A percentile compares a stretch with the other conserved stretches of the same genome.
Conservation (phyloP, 225 moss, liverwort and hornwort species). For the Sphagnum tenellum region DNA sequence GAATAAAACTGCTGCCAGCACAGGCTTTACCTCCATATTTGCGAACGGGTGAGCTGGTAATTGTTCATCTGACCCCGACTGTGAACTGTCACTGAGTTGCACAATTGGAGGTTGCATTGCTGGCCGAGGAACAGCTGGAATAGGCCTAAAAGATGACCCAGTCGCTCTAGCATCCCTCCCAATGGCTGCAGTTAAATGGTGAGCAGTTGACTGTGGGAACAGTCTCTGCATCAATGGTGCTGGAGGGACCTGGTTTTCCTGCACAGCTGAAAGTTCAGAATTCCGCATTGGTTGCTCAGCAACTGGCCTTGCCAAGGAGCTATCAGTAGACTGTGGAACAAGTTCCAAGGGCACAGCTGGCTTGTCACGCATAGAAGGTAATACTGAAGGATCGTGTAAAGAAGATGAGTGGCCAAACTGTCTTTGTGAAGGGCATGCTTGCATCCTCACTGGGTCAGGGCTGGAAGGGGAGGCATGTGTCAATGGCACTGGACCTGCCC, state of each 20-base stretch:
- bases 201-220: slow-evolving; percentile 16
- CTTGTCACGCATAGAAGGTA: slow-evolving; percentile 20
- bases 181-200: slow-evolving; percentile 23
- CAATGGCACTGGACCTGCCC: slow-evolving; percentile 12
- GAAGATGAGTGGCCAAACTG: slow-evolving; percentile 7
- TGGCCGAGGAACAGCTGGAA: too few species aligned
- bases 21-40: slow-evolving; percentile 53
- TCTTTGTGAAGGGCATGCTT: slow-evolving; percentile 8
- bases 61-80: slow-evolving; percentile 67
- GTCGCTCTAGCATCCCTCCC: slow-evolving; percentile 18
- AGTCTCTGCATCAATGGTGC: slow-evolving; percentile 26
- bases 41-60: slow-evolving; percentile 48
- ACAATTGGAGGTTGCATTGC: slow-evolving; percentile 34
- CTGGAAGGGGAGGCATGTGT: slow-evolving; percentile 13
- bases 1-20: not conserved
- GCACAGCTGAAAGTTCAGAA: slow-evolving; percentile 8
- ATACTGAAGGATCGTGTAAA: slow-evolving; percentile 18
- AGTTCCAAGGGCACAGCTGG: slow-evolving; percentile 21
- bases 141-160: too few species aligned
- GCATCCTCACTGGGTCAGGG: slow-evolving; percentile 17
- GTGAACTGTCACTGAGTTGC: slow-evolving; percentile 58
- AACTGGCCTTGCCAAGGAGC: slow-evolving; percentile 29
- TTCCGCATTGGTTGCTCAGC: slow-evolving; percentile 3
- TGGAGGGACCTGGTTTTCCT: slow-evolving; percentile 18
- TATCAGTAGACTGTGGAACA: slow-evolving; percentile 37